Evolutionary conservation across 805 yeast species (phyloP).

Genomic region (Kodamaea kakaduensis): DNA sequence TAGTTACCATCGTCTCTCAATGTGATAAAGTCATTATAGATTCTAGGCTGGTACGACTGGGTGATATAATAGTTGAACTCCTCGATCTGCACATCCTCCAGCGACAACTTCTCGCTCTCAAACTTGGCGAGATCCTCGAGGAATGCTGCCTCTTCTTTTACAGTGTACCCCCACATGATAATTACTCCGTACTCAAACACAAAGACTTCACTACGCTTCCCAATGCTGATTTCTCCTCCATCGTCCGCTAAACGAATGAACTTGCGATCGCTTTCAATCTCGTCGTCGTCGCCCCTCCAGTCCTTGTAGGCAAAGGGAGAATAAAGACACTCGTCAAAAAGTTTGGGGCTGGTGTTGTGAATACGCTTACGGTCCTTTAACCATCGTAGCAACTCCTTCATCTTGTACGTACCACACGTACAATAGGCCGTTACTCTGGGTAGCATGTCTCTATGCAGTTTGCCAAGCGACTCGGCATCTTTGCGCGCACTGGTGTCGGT

Average conservation of each 20-base stretch:
- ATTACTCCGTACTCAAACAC: conserved; percentile 96
- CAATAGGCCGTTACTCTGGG: conserved; percentile 97
- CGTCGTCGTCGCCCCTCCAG: conserved; percentile 53
- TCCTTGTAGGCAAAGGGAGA: conserved; percentile 84
- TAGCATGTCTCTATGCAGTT: conserved; percentile 73
- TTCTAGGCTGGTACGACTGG: conserved; percentile 89
- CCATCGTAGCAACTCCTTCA: conserved; percentile 86
- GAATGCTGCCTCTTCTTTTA: conserved; percentile 78
- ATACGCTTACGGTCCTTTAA: conserved; percentile 69
- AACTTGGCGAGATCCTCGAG: conserved; percentile 82
- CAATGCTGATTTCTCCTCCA: conserved; percentile 91
- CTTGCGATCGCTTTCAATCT: conserved; percentile 15
- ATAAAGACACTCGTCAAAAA: conserved; percentile 92
- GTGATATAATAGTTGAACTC: conserved; percentile 95
- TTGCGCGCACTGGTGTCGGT: conserved; percentile 85
- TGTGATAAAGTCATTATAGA: conserved; percentile 92
- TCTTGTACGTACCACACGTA: conserved; percentile 86
- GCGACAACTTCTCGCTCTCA: conserved; percentile 86
- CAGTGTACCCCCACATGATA: conserved; percentile 92
- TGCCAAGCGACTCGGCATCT: conserved; percentile 92
- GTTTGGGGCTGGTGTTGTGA: conserved; percentile 76
- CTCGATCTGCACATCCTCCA: conserved; percentile 89
- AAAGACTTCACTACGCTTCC: conserved; percentile 76
- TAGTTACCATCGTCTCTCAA: conserved; percentile 85
- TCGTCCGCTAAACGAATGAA: conserved; percentile 80